These are phyloP conservation scores for Pistacia vera DNA, from an alignment of 345 rosid species.

Conservation along the genomic window DNA sequence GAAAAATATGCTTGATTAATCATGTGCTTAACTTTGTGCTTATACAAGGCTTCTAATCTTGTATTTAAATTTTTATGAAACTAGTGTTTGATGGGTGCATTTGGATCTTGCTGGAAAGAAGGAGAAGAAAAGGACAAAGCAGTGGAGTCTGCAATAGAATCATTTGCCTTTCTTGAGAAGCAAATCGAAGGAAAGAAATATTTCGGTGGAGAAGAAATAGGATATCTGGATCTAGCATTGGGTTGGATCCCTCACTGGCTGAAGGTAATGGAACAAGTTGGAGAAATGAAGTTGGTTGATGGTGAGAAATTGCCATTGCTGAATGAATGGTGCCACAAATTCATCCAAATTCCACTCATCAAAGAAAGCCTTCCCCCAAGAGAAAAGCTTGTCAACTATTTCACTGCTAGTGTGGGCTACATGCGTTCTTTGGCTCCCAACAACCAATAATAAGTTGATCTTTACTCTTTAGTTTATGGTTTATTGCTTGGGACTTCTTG, in stretches of 20 bases:
- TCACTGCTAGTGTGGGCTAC: conserved; percentile 1
- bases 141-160: conserved; percentile 26
- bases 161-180: conserved; percentile 33
- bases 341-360: conserved; percentile 25
- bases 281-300: conserved; percentile 40
- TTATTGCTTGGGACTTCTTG: too few species aligned
- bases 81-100: conserved; percentile 28
- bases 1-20: too few species aligned
- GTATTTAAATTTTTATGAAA: too few species aligned
- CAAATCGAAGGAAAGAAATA: conserved; percentile 36
- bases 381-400: conserved; percentile 18
- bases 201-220: conserved; percentile 36
- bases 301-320: conserved; percentile 33
- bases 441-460: conserved; percentile 2
- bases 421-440: conserved; percentile 28
- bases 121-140: conserved; percentile 38
- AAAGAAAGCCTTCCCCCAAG: conserved; percentile 35
- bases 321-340: conserved; percentile 26
- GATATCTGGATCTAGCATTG: conserved; percentile 34
- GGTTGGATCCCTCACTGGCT: conserved; percentile 40
- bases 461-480: too few species aligned
- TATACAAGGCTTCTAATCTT: too few species aligned
- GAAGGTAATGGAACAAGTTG: conserved; percentile 36
- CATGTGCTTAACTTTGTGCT: background rate
- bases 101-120: conserved; percentile 21